A percentile compares a stretch with the other conserved stretches of the same genome.
Evolutionary conservation across 768 basidiomycete genomes (phyloP).

Genomic region (Trametes villosa): DNA sequence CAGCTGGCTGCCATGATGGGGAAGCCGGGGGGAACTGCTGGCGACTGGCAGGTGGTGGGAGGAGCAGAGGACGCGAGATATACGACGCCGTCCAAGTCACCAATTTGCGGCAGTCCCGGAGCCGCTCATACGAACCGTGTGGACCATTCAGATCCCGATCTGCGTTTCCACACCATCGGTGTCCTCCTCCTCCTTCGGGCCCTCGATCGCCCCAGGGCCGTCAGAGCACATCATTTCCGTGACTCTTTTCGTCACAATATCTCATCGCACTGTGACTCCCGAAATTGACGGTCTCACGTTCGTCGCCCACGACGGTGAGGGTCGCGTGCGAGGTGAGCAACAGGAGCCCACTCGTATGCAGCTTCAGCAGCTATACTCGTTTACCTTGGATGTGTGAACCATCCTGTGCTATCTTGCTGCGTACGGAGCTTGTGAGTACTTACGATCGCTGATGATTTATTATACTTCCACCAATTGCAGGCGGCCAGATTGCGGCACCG

Average conservation of each 20-base stretch:
- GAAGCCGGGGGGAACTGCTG: background rate
- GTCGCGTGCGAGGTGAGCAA: no score
- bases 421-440: no score
- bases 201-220: background rate
- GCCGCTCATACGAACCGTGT: constrained; percentile 10
- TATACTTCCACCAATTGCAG: no score
- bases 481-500: no score
- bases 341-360: no score
- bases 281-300: background rate
- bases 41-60: background rate
- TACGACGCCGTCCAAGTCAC: constrained; percentile 6
- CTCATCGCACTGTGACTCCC: background rate
- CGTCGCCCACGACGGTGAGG: no score
- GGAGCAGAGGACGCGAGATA: constrained; percentile 8
- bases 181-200: background rate
- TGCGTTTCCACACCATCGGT: background rate
- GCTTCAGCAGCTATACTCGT: no score
- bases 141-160: constrained; percentile 4
- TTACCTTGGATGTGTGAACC: no score
- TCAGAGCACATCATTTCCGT: constrained; percentile 7
- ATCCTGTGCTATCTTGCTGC: no score
- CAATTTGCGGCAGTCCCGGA: background rate
- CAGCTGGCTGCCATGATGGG: constrained; percentile 16
- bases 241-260: constrained; percentile 1
- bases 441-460: no score